phyloP scores from a whole-genome alignment of 1,284 basidiomycete genomes.

The Cystobasidium sp. region DNA sequence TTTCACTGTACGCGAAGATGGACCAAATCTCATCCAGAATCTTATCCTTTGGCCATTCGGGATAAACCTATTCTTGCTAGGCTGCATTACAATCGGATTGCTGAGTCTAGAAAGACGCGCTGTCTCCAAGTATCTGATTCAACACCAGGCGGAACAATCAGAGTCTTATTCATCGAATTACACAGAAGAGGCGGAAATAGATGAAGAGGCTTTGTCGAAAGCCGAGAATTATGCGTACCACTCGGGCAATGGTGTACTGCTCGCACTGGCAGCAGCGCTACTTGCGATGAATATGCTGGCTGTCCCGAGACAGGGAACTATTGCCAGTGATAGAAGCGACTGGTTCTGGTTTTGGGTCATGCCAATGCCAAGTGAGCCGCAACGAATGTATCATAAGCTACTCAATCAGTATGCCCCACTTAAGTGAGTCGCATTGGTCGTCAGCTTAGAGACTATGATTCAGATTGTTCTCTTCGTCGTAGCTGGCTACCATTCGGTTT shows the following conservation, averaged over 20 bases:
- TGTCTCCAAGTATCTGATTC: slow-evolving; percentile 1
- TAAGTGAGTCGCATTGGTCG: slow-evolving; percentile 17
- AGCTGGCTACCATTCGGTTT: slow-evolving; percentile 43
- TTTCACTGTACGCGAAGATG: slow-evolving; percentile 41
- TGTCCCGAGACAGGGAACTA: slow-evolving; percentile 31
- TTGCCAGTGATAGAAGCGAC: slow-evolving; percentile 27
- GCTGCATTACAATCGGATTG: slow-evolving; percentile 16
- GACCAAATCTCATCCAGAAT: slow-evolving; percentile 32
- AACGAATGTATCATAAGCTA: slow-evolving; percentile 17
- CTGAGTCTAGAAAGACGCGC: slow-evolving; percentile 26
- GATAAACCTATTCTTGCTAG: slow-evolving; percentile 37
- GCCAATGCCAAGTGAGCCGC: slow-evolving; percentile 31
- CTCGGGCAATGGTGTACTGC: slow-evolving; percentile 16
- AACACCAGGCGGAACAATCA: background rate
- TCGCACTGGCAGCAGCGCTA: slow-evolving; percentile 8
- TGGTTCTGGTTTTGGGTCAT: slow-evolving; percentile 45
- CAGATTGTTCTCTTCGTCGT: background rate
- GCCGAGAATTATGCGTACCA: slow-evolving; percentile 32
- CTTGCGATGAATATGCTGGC: slow-evolving; percentile 42
- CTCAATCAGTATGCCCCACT: slow-evolving; percentile 36
- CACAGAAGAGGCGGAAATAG: slow-evolving; percentile 9
- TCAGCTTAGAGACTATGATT: background rate
- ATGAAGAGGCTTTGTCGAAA: slow-evolving; percentile 8
- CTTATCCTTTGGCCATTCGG: slow-evolving; percentile 40
- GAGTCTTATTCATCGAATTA: background rate